phyloP scores from a whole-genome alignment of 805 yeast species.

The Candida easanensis region DNA sequence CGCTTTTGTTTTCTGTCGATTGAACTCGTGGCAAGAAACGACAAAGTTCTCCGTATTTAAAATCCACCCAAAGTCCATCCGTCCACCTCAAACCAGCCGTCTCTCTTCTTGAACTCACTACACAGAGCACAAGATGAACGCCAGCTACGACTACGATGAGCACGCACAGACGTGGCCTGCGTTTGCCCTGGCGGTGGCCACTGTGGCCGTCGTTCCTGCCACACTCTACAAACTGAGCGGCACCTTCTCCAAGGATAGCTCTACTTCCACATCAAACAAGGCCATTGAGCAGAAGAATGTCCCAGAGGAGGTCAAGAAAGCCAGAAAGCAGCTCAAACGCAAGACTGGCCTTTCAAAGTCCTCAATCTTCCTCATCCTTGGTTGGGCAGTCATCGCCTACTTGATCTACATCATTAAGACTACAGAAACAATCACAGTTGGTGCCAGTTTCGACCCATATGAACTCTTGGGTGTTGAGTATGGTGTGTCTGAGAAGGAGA shows the following conservation, averaged over 20 bases:
- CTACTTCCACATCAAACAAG: background rate
- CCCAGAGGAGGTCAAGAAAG: slow-evolving; percentile 11
- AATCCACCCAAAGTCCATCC: too few relatives aligned
- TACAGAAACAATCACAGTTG: slow-evolving; percentile 37
- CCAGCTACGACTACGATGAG: slow-evolving; percentile 28
- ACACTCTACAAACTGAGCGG: slow-evolving; percentile 15
- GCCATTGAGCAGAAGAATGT: slow-evolving; percentile 8
- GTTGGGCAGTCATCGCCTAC: slow-evolving; percentile 36
- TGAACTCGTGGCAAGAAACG: background rate
- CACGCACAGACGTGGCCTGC: slow-evolving; percentile 29
- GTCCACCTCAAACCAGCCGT: background rate
- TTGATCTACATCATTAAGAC: slow-evolving; percentile 30
- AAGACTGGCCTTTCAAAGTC: slow-evolving; percentile 14
- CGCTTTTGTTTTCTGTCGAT: too few relatives aligned
- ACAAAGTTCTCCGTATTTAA: too few relatives aligned
- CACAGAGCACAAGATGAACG: slow-evolving; percentile 19
- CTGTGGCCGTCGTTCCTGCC: slow-evolving; percentile 24
- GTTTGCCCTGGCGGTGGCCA: slow-evolving; percentile 25
- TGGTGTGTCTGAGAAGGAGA: slow-evolving; percentile 64
- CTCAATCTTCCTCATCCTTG: slow-evolving; percentile 19
- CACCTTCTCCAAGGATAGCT: background rate
- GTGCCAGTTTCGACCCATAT: slow-evolving; percentile 82
- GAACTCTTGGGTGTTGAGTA: slow-evolving; percentile 72
- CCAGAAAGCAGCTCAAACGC: slow-evolving; percentile 10
- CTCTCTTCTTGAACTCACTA: background rate